phyloP scores from a whole-genome alignment of 2,329 filamentous ascomycete genomes.

The Zymoseptoria pseudotritici region DNA sequence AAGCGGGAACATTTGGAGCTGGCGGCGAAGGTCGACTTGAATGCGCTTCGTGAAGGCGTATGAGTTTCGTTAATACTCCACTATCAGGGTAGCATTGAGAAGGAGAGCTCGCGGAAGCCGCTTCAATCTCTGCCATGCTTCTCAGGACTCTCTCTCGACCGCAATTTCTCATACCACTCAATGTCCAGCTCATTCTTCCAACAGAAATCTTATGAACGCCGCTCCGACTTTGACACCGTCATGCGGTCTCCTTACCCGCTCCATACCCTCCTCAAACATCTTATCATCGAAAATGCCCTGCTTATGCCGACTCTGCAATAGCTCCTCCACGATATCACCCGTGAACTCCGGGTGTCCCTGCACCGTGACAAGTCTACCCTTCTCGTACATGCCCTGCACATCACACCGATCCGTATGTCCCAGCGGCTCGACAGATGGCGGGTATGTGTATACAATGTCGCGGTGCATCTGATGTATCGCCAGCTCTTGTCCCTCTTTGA shows the following conservation, averaged over 20 bases:
- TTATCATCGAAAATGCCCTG: constrained; percentile 64
- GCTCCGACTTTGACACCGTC: constrained; percentile 71
- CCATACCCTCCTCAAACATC: constrained; percentile 60
- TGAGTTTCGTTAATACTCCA: background rate
- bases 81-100: too few species aligned
- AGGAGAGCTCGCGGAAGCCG: too few species aligned
- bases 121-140: too few species aligned
- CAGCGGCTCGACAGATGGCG: constrained; percentile 54
- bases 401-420: constrained; percentile 59
- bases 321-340: constrained; percentile 59
- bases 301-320: constrained; percentile 57
- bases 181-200: constrained; percentile 41
- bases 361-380: constrained; percentile 61
- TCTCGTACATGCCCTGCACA: constrained; percentile 73
- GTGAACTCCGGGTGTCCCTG: constrained; percentile 86
- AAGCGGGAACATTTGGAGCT: constrained; percentile 4
- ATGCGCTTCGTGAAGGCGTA: background rate
- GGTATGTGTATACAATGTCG: constrained; percentile 63
- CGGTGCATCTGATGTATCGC: constrained; percentile 80
- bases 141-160: too few species aligned
- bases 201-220: constrained; percentile 69
- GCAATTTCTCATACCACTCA: too few species aligned
- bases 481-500: constrained; percentile 47
- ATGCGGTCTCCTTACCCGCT: constrained; percentile 58
- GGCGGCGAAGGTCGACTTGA: background rate